Conservation (phyloP, 2,329 filamentous ascomycete species). For the Domatiomyces globalis region DNA sequence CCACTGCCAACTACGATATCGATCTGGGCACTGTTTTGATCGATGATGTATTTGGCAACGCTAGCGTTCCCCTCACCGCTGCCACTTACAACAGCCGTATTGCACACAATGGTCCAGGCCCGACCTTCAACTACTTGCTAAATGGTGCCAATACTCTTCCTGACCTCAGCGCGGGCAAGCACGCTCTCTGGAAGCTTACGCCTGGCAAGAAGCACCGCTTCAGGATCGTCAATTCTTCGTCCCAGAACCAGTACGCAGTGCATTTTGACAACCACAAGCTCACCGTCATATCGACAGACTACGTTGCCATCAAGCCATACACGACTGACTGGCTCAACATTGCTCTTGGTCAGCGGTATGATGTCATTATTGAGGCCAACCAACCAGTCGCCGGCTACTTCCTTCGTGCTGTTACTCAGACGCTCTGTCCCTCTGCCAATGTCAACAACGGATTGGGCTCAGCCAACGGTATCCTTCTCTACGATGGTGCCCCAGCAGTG, state of each 20-base stretch:
- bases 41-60: constrained; percentile 16
- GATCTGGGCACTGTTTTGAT: constrained; percentile 16
- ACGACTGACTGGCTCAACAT: constrained; percentile 25
- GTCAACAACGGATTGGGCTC: constrained; percentile 13
- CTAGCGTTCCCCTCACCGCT: constrained; percentile 17
- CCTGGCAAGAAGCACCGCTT: constrained; percentile 24
- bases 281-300: constrained; percentile 29
- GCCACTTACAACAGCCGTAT: constrained; percentile 8
- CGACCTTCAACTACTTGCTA: constrained; percentile 15
- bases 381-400: constrained; percentile 13
- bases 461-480: constrained; percentile 18
- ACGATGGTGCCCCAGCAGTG: constrained; percentile 12
- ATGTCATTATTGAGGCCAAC: constrained; percentile 20
- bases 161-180: constrained; percentile 12
- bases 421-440: constrained; percentile 12
- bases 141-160: constrained; percentile 15
- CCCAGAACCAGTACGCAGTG: constrained; percentile 40
- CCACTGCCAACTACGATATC: constrained; percentile 16
- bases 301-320: constrained; percentile 15
- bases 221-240: constrained; percentile 28
- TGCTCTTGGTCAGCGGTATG: constrained; percentile 32
- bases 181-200: constrained; percentile 16
- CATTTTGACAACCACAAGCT: constrained; percentile 40
- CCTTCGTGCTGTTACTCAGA: constrained; percentile 16
- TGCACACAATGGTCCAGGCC: constrained; percentile 12